phyloP scores from a whole-genome alignment of 495 filamentous ascomycete species.

The Trichoderma gamsii region DNA sequence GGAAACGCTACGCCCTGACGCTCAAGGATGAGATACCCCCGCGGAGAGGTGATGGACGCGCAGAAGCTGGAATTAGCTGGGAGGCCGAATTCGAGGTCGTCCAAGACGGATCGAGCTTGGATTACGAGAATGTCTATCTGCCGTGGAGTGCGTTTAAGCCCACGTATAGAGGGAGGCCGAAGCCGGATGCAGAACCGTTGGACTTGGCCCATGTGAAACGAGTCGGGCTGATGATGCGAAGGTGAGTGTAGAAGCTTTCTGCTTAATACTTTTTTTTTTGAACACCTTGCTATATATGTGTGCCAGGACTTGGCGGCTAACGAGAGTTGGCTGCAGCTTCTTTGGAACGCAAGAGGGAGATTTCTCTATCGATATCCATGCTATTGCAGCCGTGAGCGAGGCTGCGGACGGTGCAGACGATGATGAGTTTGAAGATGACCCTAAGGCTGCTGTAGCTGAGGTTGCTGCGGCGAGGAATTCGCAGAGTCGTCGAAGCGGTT shows the following conservation, averaged over 20 bases:
- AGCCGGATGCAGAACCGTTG: slow-evolving; percentile 49
- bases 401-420: slow-evolving; percentile 18
- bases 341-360: slow-evolving; percentile 68
- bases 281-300: not conserved
- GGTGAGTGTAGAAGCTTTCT: slow-evolving; percentile 41
- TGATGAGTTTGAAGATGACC: not conserved
- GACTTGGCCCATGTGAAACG: slow-evolving; percentile 54
- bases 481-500: not conserved
- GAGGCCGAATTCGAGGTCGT: slow-evolving; percentile 46
- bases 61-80: slow-evolving; percentile 54
- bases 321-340: slow-evolving; percentile 45
- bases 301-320: not conserved
- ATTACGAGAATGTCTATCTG: slow-evolving; percentile 35
- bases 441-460: not conserved
- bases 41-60: slow-evolving; percentile 52
- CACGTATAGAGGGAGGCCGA: slow-evolving; percentile 64
- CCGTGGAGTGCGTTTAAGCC: slow-evolving; percentile 59
- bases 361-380: slow-evolving; percentile 52
- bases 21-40: slow-evolving; percentile 61
- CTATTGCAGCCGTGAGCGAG: not conserved
- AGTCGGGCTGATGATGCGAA: slow-evolving; percentile 70
- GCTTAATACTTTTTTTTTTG: not conserved
- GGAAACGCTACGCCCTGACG: slow-evolving; percentile 63
- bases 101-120: not conserved
- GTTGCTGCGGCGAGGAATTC: not conserved